Conservation (phyloP, 371 early-diverging fungal species). For the Catenaria anguillulae region DNA sequence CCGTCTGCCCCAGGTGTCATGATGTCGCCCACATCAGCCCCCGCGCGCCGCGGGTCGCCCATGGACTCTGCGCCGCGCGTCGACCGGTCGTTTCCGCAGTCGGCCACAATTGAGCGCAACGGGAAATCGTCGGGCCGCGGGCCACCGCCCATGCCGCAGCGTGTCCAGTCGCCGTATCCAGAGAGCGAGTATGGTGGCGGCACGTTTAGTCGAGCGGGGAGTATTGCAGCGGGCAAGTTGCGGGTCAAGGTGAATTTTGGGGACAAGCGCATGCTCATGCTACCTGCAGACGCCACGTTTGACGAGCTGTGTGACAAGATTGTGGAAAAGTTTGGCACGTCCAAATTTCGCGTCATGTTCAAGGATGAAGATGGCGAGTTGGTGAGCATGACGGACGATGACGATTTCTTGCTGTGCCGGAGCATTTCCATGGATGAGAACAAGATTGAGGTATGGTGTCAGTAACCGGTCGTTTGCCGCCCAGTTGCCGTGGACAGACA, state of each 20-base stretch:
- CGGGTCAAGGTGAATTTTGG: constrained; percentile 65
- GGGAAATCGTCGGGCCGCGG: too few relatives aligned
- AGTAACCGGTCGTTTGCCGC: too few relatives aligned
- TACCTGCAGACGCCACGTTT: constrained; percentile 38
- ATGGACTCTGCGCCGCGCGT: background rate
- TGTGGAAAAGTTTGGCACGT: constrained; percentile 44
- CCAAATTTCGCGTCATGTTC: constrained; percentile 52
- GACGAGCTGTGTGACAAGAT: constrained; percentile 42
- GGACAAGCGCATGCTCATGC: constrained; percentile 55
- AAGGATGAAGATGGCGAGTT: constrained; percentile 75
- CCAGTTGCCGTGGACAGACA: too few relatives aligned
- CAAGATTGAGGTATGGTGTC: background rate
- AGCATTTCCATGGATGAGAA: background rate
- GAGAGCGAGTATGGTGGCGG: background rate
- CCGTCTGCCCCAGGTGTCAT: constrained; percentile 8
- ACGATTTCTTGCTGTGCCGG: constrained; percentile 72
- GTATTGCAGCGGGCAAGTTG: constrained; percentile 18
- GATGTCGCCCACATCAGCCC: constrained; percentile 8
- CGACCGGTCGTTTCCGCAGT: too few relatives aligned
- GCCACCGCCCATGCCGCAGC: background rate
- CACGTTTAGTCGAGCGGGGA: background rate
- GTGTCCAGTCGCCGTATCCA: too few relatives aligned
- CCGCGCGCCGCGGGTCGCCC: constrained; percentile 13
- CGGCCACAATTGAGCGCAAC: too few relatives aligned
- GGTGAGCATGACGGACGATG: constrained; percentile 78